These are phyloP conservation scores for Plasmodium sp. DNA, from an alignment of 169 alveolate genomes.

Conservation along the genomic window DNA sequence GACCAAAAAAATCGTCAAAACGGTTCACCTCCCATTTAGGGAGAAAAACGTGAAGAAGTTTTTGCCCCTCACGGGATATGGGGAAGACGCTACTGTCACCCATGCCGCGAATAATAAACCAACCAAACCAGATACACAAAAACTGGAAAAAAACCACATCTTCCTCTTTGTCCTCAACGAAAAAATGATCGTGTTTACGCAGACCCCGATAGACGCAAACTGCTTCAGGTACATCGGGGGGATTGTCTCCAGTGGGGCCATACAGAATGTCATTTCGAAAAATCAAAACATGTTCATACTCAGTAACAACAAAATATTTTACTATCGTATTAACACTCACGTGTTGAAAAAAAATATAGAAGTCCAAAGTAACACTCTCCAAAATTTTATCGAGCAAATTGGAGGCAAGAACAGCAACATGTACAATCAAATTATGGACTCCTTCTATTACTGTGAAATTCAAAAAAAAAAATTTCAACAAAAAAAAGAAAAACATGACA, in stretches of 20 bases:
- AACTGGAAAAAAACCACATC: constrained; percentile 37
- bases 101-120: neutral
- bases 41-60: constrained; percentile 15
- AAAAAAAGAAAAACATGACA: constrained; percentile 61
- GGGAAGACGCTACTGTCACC: neutral
- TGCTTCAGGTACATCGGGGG: constrained; percentile 62
- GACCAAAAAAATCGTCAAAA: constrained; percentile 58
- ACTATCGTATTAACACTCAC: constrained; percentile 17
- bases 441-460: constrained; percentile 74
- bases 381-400: constrained; percentile 62
- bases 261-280: constrained; percentile 33
- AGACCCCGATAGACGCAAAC: constrained; percentile 48
- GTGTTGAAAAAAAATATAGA: constrained; percentile 26
- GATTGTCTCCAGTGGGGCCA: constrained; percentile 45
- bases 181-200: constrained; percentile 68
- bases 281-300: constrained; percentile 34
- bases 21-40: constrained; percentile 52
- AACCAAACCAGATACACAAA: neutral
- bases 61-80: neutral
- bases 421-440: constrained; percentile 58
- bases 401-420: constrained; percentile 45
- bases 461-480: constrained; percentile 55
- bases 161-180: constrained; percentile 52
- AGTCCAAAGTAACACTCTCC: constrained; percentile 40
- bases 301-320: constrained; percentile 65